Evolutionary conservation across 352 stramenopile genomes (phyloP).

Genomic region (Pythium myriotylum): DNA sequence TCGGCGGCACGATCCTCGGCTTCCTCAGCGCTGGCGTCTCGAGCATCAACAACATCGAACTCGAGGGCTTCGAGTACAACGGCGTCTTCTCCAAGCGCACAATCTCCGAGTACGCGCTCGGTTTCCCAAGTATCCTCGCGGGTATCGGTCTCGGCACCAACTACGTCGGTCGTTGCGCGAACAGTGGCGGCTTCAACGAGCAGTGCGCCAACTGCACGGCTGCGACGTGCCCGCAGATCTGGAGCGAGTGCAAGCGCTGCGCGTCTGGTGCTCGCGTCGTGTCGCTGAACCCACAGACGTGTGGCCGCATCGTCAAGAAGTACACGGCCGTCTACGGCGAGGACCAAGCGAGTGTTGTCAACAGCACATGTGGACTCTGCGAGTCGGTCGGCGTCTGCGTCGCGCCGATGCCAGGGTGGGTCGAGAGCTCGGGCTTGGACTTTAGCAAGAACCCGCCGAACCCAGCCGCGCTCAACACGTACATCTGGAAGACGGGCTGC

Average conservation of each 20-base stretch:
- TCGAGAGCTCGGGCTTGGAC: constrained; percentile 63
- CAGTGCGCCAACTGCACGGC: constrained; percentile 44
- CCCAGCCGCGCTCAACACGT: constrained; percentile 36
- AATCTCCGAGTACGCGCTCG: constrained; percentile 65
- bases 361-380: constrained; percentile 37
- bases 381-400: constrained; percentile 53
- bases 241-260: constrained; percentile 39
- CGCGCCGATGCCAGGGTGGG: constrained; percentile 54
- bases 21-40: constrained; percentile 38
- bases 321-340: constrained; percentile 33
- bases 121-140: constrained; percentile 72
- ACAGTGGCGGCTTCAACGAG: constrained; percentile 41
- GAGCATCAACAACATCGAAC: constrained; percentile 43
- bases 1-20: constrained; percentile 43
- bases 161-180: constrained; percentile 48
- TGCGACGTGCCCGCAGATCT: constrained; percentile 34
- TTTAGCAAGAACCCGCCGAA: constrained; percentile 44
- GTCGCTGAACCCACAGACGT: constrained; percentile 34
- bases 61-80: constrained; percentile 77
- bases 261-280: constrained; percentile 26
- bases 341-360: constrained; percentile 11
- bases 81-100: constrained; percentile 62
- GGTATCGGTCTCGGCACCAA: constrained; percentile 57
- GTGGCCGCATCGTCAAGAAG: constrained; percentile 27
- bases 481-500: constrained; percentile 67